Percentiles rank a stretch among this genome's conserved stretches.
Conservation (phyloP, 306 rosid species). For the Trifolium repens region DNA sequence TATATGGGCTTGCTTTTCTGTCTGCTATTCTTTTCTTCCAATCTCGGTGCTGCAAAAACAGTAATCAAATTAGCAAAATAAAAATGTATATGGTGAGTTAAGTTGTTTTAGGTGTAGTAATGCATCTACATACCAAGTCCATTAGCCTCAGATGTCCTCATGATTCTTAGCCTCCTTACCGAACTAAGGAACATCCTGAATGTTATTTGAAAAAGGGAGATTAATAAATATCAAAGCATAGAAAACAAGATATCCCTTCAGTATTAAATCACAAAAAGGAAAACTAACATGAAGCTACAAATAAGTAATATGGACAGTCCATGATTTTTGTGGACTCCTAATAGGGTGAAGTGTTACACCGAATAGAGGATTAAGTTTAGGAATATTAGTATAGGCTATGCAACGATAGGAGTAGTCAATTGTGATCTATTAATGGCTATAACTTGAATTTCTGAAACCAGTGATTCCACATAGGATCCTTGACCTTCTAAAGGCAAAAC, state of each 20-base stretch:
- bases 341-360: neutral
- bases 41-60: conserved; percentile 67
- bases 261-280: conserved; percentile 7
- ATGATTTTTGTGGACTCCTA: neutral
- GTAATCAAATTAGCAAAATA: conserved; percentile 29
- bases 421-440: neutral
- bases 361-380: neutral
- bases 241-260: conserved; percentile 11
- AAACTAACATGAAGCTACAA: neutral
- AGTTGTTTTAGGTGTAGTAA: conserved; percentile 23
- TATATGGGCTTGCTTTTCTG: conserved; percentile 61
- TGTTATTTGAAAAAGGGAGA: conserved; percentile 16
- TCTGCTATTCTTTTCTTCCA: conserved; percentile 66
- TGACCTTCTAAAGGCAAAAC: no score
- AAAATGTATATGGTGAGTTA: conserved; percentile 19
- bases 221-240: conserved; percentile 35
- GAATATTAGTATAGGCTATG: neutral
- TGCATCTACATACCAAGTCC: conserved; percentile 68
- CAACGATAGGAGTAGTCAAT: neutral
- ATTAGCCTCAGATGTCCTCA: conserved; percentile 80
- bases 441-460: neutral
- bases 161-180: conserved; percentile 87
- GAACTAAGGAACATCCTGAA: conserved; percentile 83
- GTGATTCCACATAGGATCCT: no score
- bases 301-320: neutral